These are phyloP conservation scores for Microcos paniculata DNA, from an alignment of 345 rosid genomes.

Conservation along the genomic window DNA sequence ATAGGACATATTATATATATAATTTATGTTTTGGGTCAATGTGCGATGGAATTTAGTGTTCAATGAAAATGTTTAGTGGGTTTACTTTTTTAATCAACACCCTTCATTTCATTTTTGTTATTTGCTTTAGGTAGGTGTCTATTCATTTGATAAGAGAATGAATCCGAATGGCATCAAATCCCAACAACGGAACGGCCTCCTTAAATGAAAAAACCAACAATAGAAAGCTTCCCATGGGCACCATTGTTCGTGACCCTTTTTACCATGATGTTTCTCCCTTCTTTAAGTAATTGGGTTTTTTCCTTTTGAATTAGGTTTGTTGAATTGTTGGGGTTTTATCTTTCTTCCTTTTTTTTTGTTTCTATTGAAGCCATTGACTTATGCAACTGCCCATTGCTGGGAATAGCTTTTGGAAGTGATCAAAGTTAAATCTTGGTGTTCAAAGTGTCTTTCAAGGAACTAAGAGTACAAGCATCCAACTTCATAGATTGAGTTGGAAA, in stretches of 20 bases:
- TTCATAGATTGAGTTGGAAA: constrained; percentile 87
- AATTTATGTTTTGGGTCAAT: too few species aligned
- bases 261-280: constrained; percentile 79
- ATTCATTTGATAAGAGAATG: too few species aligned
- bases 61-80: too few species aligned
- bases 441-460: constrained; percentile 81
- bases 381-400: background rate
- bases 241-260: constrained; percentile 94
- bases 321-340: background rate
- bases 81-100: too few species aligned
- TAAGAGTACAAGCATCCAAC: constrained; percentile 81
- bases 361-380: background rate
- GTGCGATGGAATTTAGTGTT: too few species aligned
- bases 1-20: too few species aligned
- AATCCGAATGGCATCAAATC: constrained; percentile 14
- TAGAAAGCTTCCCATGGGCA: constrained; percentile 93
- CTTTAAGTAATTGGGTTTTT: constrained; percentile 48
- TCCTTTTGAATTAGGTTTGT: background rate
- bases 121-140: too few species aligned
- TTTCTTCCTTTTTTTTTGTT: background rate
- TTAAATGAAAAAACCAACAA: background rate
- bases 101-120: too few species aligned
- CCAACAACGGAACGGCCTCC: constrained; percentile 3
- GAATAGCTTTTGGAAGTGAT: constrained; percentile 21
- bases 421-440: constrained; percentile 20